A percentile compares a stretch with the other conserved stretches of the same genome.
Evolutionary conservation across 176 grass and related monocot species (phyloP).

Genomic region (Bonia amplexicaulis): DNA sequence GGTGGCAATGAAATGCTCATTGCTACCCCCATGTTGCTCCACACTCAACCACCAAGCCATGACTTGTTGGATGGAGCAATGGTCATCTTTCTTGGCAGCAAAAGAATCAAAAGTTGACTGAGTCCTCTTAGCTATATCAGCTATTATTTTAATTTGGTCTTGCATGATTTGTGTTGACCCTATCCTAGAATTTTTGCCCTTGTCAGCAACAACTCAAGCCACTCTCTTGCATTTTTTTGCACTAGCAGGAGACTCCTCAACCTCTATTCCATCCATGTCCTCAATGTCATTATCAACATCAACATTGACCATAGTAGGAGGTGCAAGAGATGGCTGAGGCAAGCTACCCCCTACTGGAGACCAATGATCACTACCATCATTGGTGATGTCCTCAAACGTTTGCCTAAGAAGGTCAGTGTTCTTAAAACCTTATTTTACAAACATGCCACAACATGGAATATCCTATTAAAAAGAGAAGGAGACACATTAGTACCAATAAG

Average conservation of each 20-base stretch:
- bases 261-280: background rate
- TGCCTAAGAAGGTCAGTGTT: background rate
- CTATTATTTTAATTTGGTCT: background rate
- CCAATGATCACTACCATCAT: background rate
- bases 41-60: background rate
- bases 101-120: background rate
- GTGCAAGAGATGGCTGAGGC: fast-evolving
- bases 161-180: background rate
- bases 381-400: background rate
- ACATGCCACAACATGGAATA: background rate
- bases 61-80: background rate
- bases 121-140: background rate
- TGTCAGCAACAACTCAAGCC: background rate
- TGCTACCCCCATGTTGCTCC: background rate
- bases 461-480: background rate
- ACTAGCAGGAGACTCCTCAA: background rate
- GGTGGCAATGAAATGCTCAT: background rate
- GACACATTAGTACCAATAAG: background rate
- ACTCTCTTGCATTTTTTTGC: background rate
- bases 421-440: background rate
- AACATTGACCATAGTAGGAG: background rate
- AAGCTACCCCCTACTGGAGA: background rate
- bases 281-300: background rate
- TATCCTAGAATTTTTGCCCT: background rate
- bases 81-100: background rate